Base-by-base conservation (phyloP, 495 filamentous ascomycete species). In the Trichoderma erinaceum region DNA sequence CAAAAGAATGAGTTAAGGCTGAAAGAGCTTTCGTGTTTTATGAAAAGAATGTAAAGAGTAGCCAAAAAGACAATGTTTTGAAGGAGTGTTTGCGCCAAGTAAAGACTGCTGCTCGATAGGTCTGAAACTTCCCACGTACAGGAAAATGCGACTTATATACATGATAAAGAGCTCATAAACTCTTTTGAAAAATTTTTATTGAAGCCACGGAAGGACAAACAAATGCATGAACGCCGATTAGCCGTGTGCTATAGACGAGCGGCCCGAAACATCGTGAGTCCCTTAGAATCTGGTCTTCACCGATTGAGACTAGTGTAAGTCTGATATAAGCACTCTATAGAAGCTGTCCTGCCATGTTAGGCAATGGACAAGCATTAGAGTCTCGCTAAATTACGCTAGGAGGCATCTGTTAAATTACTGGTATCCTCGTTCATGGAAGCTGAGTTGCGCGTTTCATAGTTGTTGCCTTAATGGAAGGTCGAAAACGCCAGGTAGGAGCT, bases 271-370 rank as follows among this genome's bases (percentile, higher is more conserved):
- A 61, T 32, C 18, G n/a, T 13, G 12, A 61, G n/a, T 61, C 23
- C 25, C 16, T 61, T 61, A 7, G 12, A 61, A 12, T 29, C 23
- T 25, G 29, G 10, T 29, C 2, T 11, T 4, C 11, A 32, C 56
- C 27, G 25, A 32, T 10, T 7, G 16, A 23, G 56, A 32, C 8
- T 32, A 29, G 25, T 29, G 16, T 4, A 16, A 4, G 56, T 27
- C 56, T 61, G 56, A 61, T 61, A 61, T 61, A 61, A 61, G 56
- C 56, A 61, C 56, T 61, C 16, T 61, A 61, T 61, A 61, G 11
- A 32, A 32, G 3, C 12, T 32, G 56, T 61, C 56, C 56, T 61
- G 56, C 56, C 56, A 13, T 32, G 29, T 32, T 61, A 16, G 56
- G 56, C 25, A 61, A 10, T 10, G 12, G 16, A 11, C 56, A 32